phyloP scores from a whole-genome alignment of 805 yeast genomes.

The Metschnikowia hibisci region DNA sequence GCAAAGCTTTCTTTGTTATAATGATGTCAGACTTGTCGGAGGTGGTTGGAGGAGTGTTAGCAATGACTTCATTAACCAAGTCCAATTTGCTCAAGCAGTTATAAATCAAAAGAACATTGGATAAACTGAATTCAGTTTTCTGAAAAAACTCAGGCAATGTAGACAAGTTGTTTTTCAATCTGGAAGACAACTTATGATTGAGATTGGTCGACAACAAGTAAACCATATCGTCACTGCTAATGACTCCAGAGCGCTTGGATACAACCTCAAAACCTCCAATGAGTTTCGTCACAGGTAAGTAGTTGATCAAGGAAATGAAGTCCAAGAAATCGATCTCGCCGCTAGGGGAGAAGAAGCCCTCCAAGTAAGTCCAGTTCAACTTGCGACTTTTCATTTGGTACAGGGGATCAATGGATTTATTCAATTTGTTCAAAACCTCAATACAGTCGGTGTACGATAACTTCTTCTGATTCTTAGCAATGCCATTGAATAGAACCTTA shows the following conservation, averaged over 20 bases:
- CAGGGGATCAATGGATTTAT: constrained; percentile 38
- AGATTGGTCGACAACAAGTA: constrained; percentile 34
- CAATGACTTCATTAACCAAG: constrained; percentile 43
- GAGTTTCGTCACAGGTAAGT: constrained; percentile 43
- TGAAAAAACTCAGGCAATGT: constrained; percentile 35
- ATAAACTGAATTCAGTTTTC: constrained; percentile 30
- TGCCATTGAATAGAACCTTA: constrained; percentile 51
- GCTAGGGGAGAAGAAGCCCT: constrained; percentile 36
- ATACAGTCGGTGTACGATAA: constrained; percentile 35
- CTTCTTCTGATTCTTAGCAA: constrained; percentile 23
- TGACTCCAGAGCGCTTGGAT: constrained; percentile 29
- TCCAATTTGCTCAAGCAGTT: constrained; percentile 40
- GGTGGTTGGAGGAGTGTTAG: constrained; percentile 43
- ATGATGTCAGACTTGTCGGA: constrained; percentile 39
- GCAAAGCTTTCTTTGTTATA: constrained; percentile 39
- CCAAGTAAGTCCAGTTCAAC: constrained; percentile 42
- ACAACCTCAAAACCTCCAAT: constrained; percentile 41
- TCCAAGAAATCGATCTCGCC: constrained; percentile 37
- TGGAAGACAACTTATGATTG: constrained; percentile 38
- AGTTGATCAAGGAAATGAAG: constrained; percentile 38
- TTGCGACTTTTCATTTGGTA: constrained; percentile 40
- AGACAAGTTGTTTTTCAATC: constrained; percentile 33
- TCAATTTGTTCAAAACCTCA: constrained; percentile 31
- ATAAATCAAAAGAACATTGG: constrained; percentile 39
- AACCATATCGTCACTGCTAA: constrained; percentile 29